These are phyloP conservation scores for Skeletonema costatum DNA, from an alignment of 108 stramenopile species.

Conservation along the genomic window DNA sequence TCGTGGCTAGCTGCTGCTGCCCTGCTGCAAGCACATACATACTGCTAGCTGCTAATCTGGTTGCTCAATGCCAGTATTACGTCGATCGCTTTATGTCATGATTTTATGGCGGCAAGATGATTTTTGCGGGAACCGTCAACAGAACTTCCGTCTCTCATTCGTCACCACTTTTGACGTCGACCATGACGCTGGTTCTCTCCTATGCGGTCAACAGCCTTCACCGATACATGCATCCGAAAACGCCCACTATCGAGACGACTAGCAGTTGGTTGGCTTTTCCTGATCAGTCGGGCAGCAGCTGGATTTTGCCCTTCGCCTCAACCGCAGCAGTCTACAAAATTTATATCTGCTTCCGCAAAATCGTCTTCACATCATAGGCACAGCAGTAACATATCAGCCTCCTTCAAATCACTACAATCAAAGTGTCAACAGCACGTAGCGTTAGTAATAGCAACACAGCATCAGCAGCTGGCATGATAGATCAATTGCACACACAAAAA, in stretches of 20 bases:
- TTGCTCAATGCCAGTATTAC: too few species aligned
- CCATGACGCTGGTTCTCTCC: not conserved
- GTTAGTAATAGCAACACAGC: not conserved
- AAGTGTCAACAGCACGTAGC: not conserved
- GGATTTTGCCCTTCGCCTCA: not conserved
- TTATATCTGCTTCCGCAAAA: not conserved
- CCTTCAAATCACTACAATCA: not conserved
- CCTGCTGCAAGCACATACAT: too few species aligned
- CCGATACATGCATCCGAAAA: not conserved
- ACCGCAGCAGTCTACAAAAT: not conserved
- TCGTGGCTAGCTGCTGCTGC: not conserved
- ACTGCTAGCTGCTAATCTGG: too few species aligned
- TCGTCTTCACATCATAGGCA: not conserved
- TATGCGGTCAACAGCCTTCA: not conserved
- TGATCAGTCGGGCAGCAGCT: not conserved
- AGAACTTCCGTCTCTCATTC: not conserved
- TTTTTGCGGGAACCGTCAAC: not conserved
- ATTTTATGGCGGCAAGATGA: too few species aligned
- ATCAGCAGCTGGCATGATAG: not conserved
- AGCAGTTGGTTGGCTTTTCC: not conserved
- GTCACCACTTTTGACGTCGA: not conserved
- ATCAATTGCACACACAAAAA: not conserved
- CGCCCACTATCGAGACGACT: not conserved
- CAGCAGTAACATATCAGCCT: not conserved
- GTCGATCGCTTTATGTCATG: too few species aligned